Conservation (phyloP, 2,329 filamentous ascomycete genomes). For the Elsinoe batatas region DNA sequence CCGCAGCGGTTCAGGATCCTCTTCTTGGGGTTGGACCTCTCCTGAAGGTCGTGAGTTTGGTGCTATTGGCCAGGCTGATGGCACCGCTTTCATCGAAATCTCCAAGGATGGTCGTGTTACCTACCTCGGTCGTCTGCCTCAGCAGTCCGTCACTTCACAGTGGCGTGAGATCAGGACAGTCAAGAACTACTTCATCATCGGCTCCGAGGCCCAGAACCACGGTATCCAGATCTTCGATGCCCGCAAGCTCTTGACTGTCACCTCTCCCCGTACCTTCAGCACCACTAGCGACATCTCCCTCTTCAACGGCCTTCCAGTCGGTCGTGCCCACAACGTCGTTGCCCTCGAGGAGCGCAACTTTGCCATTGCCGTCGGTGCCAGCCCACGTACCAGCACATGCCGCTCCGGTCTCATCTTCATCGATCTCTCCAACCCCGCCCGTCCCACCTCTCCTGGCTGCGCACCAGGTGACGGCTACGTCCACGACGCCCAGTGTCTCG, state of each 20-base stretch:
- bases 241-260: constrained; percentile 44
- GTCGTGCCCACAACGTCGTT: constrained; percentile 45
- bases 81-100: constrained; percentile 46
- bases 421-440: constrained; percentile 42
- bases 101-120: constrained; percentile 40
- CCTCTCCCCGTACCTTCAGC: constrained; percentile 39
- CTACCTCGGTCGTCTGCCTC: constrained; percentile 46
- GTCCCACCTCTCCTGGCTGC: constrained; percentile 42
- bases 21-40: constrained; percentile 47
- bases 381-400: constrained; percentile 37
- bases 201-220: constrained; percentile 40
- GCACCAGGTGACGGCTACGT: constrained; percentile 45
- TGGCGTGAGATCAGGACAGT: constrained; percentile 45
- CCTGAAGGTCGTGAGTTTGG: constrained; percentile 45
- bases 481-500: constrained; percentile 48
- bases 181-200: constrained; percentile 36
- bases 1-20: constrained; percentile 33
- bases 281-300: constrained; percentile 33
- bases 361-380: constrained; percentile 34
- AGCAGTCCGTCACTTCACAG: constrained; percentile 36
- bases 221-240: constrained; percentile 56
- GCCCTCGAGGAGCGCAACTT: constrained; percentile 41
- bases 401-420: constrained; percentile 45
- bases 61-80: constrained; percentile 46
- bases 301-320: constrained; percentile 35